Evolutionary conservation across 345 rosid species (phyloP).

Genomic region (rapeseed (Brassica napus)): DNA sequence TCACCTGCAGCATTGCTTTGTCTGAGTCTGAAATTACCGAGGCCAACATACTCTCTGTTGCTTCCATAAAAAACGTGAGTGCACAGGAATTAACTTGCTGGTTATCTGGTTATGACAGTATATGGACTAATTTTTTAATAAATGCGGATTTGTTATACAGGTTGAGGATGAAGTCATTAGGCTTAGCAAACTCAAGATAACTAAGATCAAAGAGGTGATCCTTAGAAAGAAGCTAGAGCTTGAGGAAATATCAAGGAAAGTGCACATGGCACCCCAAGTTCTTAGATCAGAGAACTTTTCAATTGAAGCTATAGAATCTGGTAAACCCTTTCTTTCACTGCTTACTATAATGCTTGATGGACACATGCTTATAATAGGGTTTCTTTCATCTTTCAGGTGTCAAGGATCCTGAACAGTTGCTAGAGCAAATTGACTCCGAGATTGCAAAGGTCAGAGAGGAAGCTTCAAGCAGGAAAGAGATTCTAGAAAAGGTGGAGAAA

Average conservation of each 20-base stretch:
- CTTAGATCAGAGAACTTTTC: slow-evolving; percentile 42
- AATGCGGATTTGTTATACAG: slow-evolving; percentile 27
- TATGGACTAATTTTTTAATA: background rate
- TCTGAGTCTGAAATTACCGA: slow-evolving; percentile 58
- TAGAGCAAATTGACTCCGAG: slow-evolving; percentile 62
- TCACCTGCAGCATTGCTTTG: slow-evolving; percentile 54
- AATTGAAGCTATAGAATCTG: slow-evolving; percentile 54
- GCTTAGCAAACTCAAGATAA: slow-evolving; percentile 58
- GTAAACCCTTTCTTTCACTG: slow-evolving; percentile 35
- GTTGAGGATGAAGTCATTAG: slow-evolving; percentile 67
- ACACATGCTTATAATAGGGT: background rate
- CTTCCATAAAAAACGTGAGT: slow-evolving; percentile 57
- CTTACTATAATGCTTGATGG: slow-evolving; percentile 1
- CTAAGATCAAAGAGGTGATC: slow-evolving; percentile 68
- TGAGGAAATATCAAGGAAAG: slow-evolving; percentile 65
- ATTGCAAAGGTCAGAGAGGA: slow-evolving; percentile 67
- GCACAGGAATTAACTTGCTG: background rate
- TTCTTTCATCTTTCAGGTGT: slow-evolving; percentile 42
- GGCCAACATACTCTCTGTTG: slow-evolving; percentile 56
- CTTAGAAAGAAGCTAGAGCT: slow-evolving; percentile 66
- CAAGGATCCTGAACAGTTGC: slow-evolving; percentile 48
- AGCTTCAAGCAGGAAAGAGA: slow-evolving; percentile 67
- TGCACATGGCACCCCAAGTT: slow-evolving; percentile 58
- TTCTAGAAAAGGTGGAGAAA: slow-evolving; percentile 72
- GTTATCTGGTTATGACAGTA: background rate